Base-by-base conservation (phyloP, 192 early-diverging fungal genomes). In the Mortierella antarctica region DNA sequence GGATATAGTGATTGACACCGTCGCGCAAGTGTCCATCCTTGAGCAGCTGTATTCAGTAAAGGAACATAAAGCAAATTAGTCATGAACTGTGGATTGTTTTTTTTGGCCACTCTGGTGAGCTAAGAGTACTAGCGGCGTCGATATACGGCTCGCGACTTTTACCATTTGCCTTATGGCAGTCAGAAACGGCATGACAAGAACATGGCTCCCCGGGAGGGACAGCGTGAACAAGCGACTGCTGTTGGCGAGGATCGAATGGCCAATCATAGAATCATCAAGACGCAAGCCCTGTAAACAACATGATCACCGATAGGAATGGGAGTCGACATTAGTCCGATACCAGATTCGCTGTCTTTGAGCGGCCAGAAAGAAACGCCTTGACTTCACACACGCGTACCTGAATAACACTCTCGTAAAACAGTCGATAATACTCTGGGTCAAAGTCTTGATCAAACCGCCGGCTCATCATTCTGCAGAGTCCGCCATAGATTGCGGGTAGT, bases 391-490 rank as follows among this genome's bases (percentile, higher is more conserved):
- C 10, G 41, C 14, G 57, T 67, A 93, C 93, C 84, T 92, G 90
- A 2, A 92, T 65, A 18, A 95, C 47, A 6, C 89, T 63, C 54
- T 83, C 67, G 72, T 96, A 96, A 76, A 96, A 96, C 56, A 93
- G 85, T 0, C 86, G 54, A 75, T 90, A 90, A 60, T 87, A 90
- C 21, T 85, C 75, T 9, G 84, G 73, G 47, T 88, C 72, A 53
- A 92, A 74, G 4, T 78, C 67, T 71, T 93, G 91, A 62, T 95
- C 93, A 47, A 90, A 89, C 31, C 89, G 73, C n/a, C 89, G 86
- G 62, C 90, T 93, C 89, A 96, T 92, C 65, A 95, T 86, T 21
- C 90, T 76, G 67, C 95, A 96, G 14, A 96, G 71, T 50, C 85
- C 84, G 12, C 91, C 92, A 82, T 87, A 90, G 6, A 95, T 95